Evolutionary conservation across 1,284 basidiomycete species (phyloP).

Genomic region (Moesziomyces parantarcticus): DNA sequence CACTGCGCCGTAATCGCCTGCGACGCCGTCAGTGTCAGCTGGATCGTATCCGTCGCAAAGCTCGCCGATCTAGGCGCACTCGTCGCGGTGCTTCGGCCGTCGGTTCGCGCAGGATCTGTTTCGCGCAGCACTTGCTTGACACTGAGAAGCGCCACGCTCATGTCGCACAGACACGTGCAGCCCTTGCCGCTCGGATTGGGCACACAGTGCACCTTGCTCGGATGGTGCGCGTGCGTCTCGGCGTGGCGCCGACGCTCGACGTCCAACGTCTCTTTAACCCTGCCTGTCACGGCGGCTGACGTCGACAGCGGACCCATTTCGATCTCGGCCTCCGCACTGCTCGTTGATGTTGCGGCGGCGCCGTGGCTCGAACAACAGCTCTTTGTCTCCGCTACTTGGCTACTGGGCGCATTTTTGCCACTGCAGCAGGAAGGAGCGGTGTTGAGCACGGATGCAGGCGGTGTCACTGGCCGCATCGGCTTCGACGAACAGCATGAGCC

Average conservation of each 20-base stretch:
- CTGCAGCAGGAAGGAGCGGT: slow-evolving; percentile 11
- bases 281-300: slow-evolving; percentile 15
- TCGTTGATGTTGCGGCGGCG: not conserved
- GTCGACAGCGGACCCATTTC: slow-evolving; percentile 37
- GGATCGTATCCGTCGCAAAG: slow-evolving; percentile 45
- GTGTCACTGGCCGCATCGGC: not conserved
- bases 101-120: slow-evolving; percentile 25
- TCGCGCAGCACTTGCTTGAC: slow-evolving; percentile 52
- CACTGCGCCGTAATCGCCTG: slow-evolving; percentile 64
- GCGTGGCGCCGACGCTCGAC: slow-evolving; percentile 16
- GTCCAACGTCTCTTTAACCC: slow-evolving; percentile 1
- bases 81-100: not conserved
- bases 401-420: not conserved
- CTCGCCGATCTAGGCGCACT: not conserved
- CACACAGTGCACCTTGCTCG: slow-evolving; percentile 64
- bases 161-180: slow-evolving; percentile 65
- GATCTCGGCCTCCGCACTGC: not conserved
- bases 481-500: slow-evolving; percentile 26
- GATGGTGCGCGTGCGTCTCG: slow-evolving; percentile 24
- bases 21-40: slow-evolving; percentile 62
- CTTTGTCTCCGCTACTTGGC: slow-evolving; percentile 6
- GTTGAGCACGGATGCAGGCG: not conserved
- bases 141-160: slow-evolving; percentile 58
- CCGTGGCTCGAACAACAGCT: slow-evolving; percentile 28
- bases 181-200: slow-evolving; percentile 64